These are phyloP conservation scores for Phytopythium helicoides DNA, from an alignment of 352 stramenopile species.

Conservation along the genomic window DNA sequence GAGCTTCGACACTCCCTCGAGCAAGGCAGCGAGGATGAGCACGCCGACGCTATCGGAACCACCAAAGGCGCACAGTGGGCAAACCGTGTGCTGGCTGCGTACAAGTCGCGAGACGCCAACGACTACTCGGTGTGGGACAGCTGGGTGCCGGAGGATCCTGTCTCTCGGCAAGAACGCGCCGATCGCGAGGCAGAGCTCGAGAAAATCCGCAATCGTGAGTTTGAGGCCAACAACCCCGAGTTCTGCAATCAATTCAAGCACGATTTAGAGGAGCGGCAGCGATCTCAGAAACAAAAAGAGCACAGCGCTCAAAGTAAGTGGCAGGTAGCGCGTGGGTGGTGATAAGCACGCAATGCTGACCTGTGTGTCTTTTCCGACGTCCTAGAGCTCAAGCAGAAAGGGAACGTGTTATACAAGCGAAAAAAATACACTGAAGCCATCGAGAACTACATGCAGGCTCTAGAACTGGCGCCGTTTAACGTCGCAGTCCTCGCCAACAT, in stretches of 20 bases:
- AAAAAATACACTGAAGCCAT: conserved; percentile 56
- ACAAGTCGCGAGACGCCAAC: conserved; percentile 75
- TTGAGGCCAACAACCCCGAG: conserved; percentile 72
- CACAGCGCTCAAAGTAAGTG: conserved; percentile 50
- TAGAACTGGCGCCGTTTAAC: conserved; percentile 54
- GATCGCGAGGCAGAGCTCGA: conserved; percentile 51
- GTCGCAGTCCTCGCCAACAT: conserved; percentile 67
- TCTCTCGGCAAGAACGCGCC: conserved; percentile 57
- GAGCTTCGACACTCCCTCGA: conserved; percentile 49
- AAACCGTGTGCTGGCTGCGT: conserved; percentile 62
- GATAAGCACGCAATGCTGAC: too few relatives aligned
- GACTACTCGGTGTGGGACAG: conserved; percentile 78
- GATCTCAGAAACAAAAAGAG: conserved; percentile 49
- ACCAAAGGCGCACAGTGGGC: conserved; percentile 31
- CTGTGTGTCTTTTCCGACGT: background rate
- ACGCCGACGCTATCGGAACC: conserved; percentile 5
- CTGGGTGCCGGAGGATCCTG: conserved; percentile 75
- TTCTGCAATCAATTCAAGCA: conserved; percentile 82
- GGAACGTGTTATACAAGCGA: conserved; percentile 62
- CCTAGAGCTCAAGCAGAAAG: conserved; percentile 52
- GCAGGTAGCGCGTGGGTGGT: background rate
- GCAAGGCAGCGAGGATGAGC: conserved; percentile 13
- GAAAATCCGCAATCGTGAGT: conserved; percentile 64
- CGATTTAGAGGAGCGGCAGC: conserved; percentile 60
- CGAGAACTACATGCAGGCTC: conserved; percentile 64